phyloP scores from a whole-genome alignment of 371 early-diverging fungal species.

The Homolaphlyctis polyrhiza region DNA sequence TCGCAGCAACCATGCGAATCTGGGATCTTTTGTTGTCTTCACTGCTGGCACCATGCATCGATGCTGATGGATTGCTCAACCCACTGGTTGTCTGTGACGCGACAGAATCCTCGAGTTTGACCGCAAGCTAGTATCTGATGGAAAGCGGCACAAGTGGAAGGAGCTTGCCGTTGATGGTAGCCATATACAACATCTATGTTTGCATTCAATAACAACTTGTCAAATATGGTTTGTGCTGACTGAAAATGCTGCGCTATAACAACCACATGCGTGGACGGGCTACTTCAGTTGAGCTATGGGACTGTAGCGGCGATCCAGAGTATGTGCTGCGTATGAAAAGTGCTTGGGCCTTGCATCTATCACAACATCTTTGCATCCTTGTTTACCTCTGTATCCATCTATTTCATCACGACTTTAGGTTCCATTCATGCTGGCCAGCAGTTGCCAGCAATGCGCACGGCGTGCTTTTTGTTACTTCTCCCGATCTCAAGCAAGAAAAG shows the following conservation, averaged over 20 bases:
- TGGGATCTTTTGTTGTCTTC: not conserved
- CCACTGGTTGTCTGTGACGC: not conserved
- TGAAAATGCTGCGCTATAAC: too few relatives aligned
- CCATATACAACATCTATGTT: not conserved
- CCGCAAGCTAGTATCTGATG: slow-evolving; percentile 15
- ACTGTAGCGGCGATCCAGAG: slow-evolving; percentile 36
- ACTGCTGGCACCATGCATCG: not conserved
- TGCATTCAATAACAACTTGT: too few relatives aligned
- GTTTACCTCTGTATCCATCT: not conserved
- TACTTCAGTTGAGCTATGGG: slow-evolving; percentile 36
- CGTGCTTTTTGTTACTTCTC: slow-evolving; percentile 25
- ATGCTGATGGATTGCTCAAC: too few relatives aligned
- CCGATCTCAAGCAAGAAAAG: slow-evolving; percentile 30
- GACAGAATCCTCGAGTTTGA: slow-evolving; percentile 39
- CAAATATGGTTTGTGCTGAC: too few relatives aligned
- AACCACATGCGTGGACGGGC: not conserved
- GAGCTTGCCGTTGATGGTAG: slow-evolving; percentile 8
- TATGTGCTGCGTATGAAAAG: slow-evolving; percentile 13
- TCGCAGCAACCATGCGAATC: not conserved
- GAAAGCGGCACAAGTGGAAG: slow-evolving; percentile 6
- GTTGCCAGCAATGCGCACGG: slow-evolving; percentile 26
- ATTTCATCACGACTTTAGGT: slow-evolving; percentile 1
- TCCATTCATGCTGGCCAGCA: slow-evolving; percentile 25
- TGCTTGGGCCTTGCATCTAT: not conserved
- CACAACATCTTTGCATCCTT: not conserved